Evolutionary conservation across 1,284 basidiomycete species (phyloP).

Genomic region (Ganoderma sinense): DNA sequence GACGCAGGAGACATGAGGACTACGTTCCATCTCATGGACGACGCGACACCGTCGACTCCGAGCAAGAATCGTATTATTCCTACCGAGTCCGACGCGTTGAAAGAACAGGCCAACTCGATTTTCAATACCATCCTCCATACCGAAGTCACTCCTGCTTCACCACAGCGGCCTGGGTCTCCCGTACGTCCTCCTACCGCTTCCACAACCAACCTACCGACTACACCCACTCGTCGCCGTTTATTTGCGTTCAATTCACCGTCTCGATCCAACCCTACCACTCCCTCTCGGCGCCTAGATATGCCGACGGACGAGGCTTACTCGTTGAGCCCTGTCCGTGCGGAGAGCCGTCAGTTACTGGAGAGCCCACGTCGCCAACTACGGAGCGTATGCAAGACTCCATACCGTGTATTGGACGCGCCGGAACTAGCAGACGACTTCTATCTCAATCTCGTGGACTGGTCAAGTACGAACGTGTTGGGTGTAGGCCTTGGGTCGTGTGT

Average conservation of each 20-base stretch:
- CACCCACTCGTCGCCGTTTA: slow-evolving; percentile 71
- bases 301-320: slow-evolving; percentile 89
- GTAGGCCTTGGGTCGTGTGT: slow-evolving; percentile 94
- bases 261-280: slow-evolving; percentile 63
- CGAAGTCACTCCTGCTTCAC: slow-evolving; percentile 77
- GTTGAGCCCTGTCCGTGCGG: slow-evolving; percentile 88
- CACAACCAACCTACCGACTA: slow-evolving; percentile 56
- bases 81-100: slow-evolving; percentile 79
- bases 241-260: slow-evolving; percentile 75
- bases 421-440: slow-evolving; percentile 99
- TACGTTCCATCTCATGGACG: slow-evolving; percentile 79
- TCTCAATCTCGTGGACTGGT: slow-evolving; percentile 98
- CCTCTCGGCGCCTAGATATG: slow-evolving; percentile 71
- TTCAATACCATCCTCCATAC: slow-evolving; percentile 78
- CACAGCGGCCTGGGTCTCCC: slow-evolving; percentile 65
- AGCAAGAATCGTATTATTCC: slow-evolving; percentile 77
- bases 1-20: slow-evolving; percentile 79
- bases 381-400: slow-evolving; percentile 93
- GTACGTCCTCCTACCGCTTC: slow-evolving; percentile 51
- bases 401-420: slow-evolving; percentile 96
- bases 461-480: slow-evolving; percentile 91
- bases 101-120: slow-evolving; percentile 83
- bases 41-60: slow-evolving; percentile 69
- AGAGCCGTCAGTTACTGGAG: slow-evolving; percentile 85
- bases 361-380: slow-evolving; percentile 85